phyloP scores from a whole-genome alignment of 768 basidiomycete genomes.

The Tephrocybe sp. region DNA sequence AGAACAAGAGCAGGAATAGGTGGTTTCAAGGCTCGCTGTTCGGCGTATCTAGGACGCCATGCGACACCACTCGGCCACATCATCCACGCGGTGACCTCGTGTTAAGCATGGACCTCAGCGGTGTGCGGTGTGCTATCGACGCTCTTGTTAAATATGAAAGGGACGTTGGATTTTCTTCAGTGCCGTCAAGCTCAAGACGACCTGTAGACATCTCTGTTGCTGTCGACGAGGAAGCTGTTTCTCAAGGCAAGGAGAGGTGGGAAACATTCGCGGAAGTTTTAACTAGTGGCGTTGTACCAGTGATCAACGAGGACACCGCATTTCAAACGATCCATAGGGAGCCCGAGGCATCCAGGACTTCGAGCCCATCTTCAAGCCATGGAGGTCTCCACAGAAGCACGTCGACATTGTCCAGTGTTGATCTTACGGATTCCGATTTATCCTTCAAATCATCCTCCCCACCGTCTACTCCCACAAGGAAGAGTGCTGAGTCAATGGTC shows the following conservation, averaged over 20 bases:
- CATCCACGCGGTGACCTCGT: conserved; percentile 16
- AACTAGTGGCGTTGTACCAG: conserved; percentile 23
- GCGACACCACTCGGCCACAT: conserved; percentile 10
- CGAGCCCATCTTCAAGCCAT: conserved; percentile 18
- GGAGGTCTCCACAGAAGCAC: conserved; percentile 31
- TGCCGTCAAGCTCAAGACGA: conserved; percentile 1
- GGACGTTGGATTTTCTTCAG: conserved; percentile 40
- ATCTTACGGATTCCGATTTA: conserved; percentile 41
- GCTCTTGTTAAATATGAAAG: conserved; percentile 38
- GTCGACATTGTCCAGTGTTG: conserved; percentile 38
- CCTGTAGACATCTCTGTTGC: conserved; percentile 17
- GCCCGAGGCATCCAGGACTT: conserved; percentile 13
- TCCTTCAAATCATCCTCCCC: conserved; percentile 45
- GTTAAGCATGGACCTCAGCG: conserved; percentile 41
- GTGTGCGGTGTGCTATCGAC: conserved; percentile 37
- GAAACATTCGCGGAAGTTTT: conserved; percentile 40
- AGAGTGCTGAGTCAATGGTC: conserved; percentile 34
- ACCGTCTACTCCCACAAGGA: conserved; percentile 53
- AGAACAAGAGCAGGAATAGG: conserved; percentile 25
- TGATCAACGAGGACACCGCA: background rate
- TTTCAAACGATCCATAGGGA: conserved; percentile 18
- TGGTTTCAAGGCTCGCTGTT: conserved; percentile 36
- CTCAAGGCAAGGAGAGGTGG: conserved; percentile 40
- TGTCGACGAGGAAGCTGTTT: conserved; percentile 35
- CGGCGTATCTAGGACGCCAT: conserved; percentile 10